These are phyloP conservation scores for Vaccinium macrocarpon DNA, from an alignment of 148 eudicot species.

Conservation along the genomic window DNA sequence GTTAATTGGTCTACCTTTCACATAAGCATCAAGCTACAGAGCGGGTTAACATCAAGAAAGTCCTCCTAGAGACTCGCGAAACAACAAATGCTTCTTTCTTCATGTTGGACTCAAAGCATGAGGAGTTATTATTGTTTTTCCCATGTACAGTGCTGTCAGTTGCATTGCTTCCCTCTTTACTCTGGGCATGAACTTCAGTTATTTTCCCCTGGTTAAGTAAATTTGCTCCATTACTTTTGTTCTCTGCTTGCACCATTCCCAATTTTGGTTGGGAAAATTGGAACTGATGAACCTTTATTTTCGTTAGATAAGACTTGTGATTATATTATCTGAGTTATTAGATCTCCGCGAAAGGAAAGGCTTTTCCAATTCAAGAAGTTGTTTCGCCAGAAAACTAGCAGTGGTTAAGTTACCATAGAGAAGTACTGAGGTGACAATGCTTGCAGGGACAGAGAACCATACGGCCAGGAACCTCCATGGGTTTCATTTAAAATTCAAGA, in stretches of 20 bases:
- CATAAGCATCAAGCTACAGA: neutral
- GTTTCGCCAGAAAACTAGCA: neutral
- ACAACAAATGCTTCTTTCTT: neutral
- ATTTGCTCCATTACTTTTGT: neutral
- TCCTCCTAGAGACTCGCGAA: constrained; percentile 4
- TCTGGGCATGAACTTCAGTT: neutral
- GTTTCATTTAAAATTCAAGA: neutral
- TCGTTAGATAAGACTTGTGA: neutral
- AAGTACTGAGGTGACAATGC: neutral
- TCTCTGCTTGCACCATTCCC: neutral
- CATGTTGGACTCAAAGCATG: neutral
- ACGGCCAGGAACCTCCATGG: neutral
- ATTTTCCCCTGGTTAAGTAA: neutral
- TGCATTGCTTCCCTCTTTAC: neutral
- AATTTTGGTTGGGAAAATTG: neutral
- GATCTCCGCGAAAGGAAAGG: neutral
- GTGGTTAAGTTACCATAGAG: neutral
- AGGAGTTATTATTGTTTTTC: neutral
- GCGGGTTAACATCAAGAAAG: neutral
- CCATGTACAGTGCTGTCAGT: neutral
- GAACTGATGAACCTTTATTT: neutral
- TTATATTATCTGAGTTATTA: neutral
- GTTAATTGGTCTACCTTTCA: neutral
- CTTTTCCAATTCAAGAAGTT: neutral
- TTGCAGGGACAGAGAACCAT: neutral